Evolutionary conservation across 2,329 filamentous ascomycete genomes (phyloP), one percentile per base, ranked within the genome.

Genomic region (Knoxdaviesia proteae): DNA sequence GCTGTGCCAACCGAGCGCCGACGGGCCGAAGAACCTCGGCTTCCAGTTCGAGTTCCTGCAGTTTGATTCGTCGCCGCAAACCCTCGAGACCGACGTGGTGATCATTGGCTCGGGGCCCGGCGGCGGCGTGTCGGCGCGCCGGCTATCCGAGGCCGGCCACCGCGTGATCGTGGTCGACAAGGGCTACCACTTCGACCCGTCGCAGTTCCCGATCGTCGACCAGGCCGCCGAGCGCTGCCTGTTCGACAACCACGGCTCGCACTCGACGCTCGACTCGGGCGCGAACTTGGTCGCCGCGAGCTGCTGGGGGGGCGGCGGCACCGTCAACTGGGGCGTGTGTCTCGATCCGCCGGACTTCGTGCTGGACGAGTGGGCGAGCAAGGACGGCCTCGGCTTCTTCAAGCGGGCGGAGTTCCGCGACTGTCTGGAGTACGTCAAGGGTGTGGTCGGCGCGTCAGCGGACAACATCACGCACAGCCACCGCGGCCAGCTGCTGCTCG

Each of bases 41-140:
- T 72, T 68, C 46, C 60, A 69, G 34, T 82, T 70, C 52, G 55
- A 64, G 1, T 83, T 83, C 50, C 52, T 80, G 39, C 74, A 81
- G 52, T 63, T 79, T 20, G 20, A 20, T 20, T 20, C 20, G 3
- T 20, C 20, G 20, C 20, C 20, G 3, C 20, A 20, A 20, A 20
- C 20, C 20, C 20, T 20, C 20, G 20, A 20, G 43, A 79, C 81
- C 0, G 88, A 94, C 56, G 74, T 93, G 1, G 74, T 93, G 36
- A 76, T 94, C 45, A 69, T 94, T 20, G 87, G 87, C 3, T 90
- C 82, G 35, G 87, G 87, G 32, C 92, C 83, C 51, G 87, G 87
- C 47, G 86, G 82, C 36, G 83, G 69, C 7, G 84, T 94, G 0
- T 73, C 70, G 34, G 86, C 87, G 30, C 87, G 87, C 57, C 79